Evolutionary conservation across 2,329 filamentous ascomycete genomes (phyloP), one percentile per base, ranked within the genome.

Genomic region (Claviceps fusiformis): DNA sequence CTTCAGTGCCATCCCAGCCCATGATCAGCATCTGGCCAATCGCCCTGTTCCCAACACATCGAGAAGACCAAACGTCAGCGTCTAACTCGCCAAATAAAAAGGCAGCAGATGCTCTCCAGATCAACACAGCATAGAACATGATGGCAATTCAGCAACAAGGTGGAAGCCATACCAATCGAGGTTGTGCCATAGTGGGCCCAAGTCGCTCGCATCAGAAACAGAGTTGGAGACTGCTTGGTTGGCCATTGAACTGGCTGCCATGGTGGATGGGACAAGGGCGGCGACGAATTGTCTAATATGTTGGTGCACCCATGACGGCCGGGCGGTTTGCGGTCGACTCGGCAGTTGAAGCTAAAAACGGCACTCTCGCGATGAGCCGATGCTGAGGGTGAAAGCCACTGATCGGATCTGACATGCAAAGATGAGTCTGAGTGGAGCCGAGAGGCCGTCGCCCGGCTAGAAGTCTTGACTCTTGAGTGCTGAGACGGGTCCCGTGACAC

Each of bases 1-100:
- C 84, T 67, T 87, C 81, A 55, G 86, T 89, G 58, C 88, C 88
- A 75, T 93, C 87, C 76, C 89, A 95, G 68, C 87, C 87, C 84
- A 90, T 88, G 68, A 87, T 85, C 69, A 89, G 77, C 74, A 85
- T 80, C 75, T 89, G 86, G 58, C 86, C 86, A 74, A 89, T 83
- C 58, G 81, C 80, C 77, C 81, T 84, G 64, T 58, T 50, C 15
- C 45, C 61, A n/a, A 48, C 15, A 27, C 46, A 47, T 27, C 11
- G 2, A 13, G 19, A 50, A 51, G 39, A 9, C 39, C 11, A 17
- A 48, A 24, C 15, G 54, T 57, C 52, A 58, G 57, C 53, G 24
- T 44, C 24, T 49, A 37, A 50, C 29, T 17, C 3, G 10, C 35
- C 13, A 41, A 5, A 41, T 15, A n/a, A 19, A 17, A 17, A 17